Base-by-base conservation (phyloP, 2,329 filamentous ascomycete genomes). In the Colletotrichum tanaceti region DNA sequence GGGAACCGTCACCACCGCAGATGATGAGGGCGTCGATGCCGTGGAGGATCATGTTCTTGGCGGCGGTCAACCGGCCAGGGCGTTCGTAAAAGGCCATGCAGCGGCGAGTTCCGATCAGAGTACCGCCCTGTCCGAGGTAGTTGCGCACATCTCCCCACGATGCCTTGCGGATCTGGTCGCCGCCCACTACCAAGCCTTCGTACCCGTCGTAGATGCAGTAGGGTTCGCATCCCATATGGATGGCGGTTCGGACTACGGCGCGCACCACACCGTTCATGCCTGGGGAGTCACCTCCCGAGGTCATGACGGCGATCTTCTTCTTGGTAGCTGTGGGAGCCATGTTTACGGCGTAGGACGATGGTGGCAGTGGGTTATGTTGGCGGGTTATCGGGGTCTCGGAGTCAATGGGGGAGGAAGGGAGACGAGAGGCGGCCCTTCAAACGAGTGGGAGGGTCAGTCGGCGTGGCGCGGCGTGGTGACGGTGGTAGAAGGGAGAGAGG, bases 1-100 rank as follows among this genome's bases (percentile, higher is more conserved):
- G 87, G 72, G 93, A 97, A 71, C 96, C 96, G 78, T 99, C 96
- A 83, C 96, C 96, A 78, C 96, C 96, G 79, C 95, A 98, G 77
- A 99, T 97, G 75, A 99, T 91, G 74, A 99, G 86, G 62, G 96
- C 96, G 78, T 99, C 94, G 73, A 99, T 98, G 77, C 96, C 96
- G 73, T 93, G 90, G 70, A 93, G 80, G 49, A 99, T 88, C 90
- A 99, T 91, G 84, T 99, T 98, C 85, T 95, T 97, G 68, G 96
- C 96, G 1, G 93, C 96, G 62, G 85, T 87, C 69, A 97, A 81
- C 72, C 96, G 91, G 20, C 96, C 96, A 38, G 90, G 84, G 54
- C 96, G 91, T 80, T 98, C 91, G 81, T 92, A 95, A 83, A 99
- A 99, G 65, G 89, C 90, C 89, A 91, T 93, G 84, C 94, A 97